Conservation (phyloP, 768 basidiomycete species). For the Mrakia frigida region DNA sequence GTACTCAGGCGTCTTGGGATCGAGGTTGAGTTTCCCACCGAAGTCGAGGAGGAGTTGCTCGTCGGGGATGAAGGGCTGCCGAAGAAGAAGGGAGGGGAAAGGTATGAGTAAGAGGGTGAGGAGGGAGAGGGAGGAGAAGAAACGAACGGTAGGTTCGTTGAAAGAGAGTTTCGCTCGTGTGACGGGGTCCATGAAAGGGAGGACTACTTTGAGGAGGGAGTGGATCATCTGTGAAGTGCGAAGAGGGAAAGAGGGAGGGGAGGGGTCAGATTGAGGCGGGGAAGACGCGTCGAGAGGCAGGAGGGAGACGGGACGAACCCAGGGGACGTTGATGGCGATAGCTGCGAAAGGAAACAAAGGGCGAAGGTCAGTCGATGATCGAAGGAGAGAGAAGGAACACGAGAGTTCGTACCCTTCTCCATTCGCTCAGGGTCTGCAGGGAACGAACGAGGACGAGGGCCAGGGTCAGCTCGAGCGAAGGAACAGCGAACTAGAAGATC, state of each 20-base stretch:
- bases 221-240: not conserved
- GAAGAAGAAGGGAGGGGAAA: not conserved
- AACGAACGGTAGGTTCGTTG: conserved; percentile 30
- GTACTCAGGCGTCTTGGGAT: not conserved
- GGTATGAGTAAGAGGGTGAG: not conserved
- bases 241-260: not conserved
- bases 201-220: conserved; percentile 30
- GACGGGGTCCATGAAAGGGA: conserved; percentile 32
- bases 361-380: not conserved
- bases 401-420: conserved; percentile 20
- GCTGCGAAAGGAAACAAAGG: not conserved
- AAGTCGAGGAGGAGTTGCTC: conserved; percentile 11
- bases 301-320: not conserved
- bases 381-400: not conserved
- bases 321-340: conserved; percentile 33
- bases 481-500: no score
- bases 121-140: not conserved
- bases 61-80: conserved; percentile 1
- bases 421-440: conserved; percentile 28
- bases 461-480: not conserved
- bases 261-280: not conserved
- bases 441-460: not conserved
- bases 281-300: not conserved
- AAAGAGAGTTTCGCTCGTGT: conserved; percentile 29
- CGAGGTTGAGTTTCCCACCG: not conserved